These are phyloP conservation scores for Populus tremula DNA, from an alignment of 345 rosid species.

Conservation along the genomic window DNA sequence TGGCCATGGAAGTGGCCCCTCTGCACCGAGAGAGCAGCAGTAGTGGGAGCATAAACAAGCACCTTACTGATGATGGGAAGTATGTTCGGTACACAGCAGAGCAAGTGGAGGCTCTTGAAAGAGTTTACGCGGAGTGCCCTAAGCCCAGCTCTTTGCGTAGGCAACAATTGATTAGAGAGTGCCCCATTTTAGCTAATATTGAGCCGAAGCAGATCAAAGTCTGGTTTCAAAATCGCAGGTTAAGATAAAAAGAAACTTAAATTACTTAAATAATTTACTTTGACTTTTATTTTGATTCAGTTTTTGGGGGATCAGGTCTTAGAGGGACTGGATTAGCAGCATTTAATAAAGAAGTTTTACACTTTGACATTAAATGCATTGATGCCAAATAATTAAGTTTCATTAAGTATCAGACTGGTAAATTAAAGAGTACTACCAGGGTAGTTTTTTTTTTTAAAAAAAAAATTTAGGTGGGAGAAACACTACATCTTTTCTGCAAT, in stretches of 20 bases:
- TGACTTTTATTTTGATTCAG: background rate
- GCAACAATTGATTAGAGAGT: conserved; percentile 94
- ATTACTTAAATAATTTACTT: background rate
- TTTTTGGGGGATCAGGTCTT: conserved; percentile 5
- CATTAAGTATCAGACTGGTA: background rate
- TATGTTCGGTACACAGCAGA: conserved; percentile 96
- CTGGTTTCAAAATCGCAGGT: conserved; percentile 99
- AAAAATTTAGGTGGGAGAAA: background rate
- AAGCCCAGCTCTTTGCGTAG: conserved; percentile 95
- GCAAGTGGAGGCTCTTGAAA: conserved; percentile 97
- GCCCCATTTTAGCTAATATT: conserved; percentile 87
- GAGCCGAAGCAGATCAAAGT: conserved; percentile 99
- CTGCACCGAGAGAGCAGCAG: conserved; percentile 76
- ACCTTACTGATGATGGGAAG: conserved; percentile 70
- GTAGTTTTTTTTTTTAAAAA: background rate
- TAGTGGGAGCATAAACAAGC: conserved; percentile 81
- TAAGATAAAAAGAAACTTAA: background rate
- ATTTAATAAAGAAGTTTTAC: background rate
- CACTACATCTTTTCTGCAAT: background rate
- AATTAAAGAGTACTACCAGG: background rate
- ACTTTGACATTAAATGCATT: conserved; percentile 2
- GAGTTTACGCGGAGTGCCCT: conserved; percentile 95
- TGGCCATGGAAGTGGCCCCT: conserved; percentile 52
- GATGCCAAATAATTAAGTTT: background rate
- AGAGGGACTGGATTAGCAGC: background rate